Evolutionary conservation across 495 filamentous ascomycete genomes (phyloP).

Genomic region (Tetracladium setigerum): DNA sequence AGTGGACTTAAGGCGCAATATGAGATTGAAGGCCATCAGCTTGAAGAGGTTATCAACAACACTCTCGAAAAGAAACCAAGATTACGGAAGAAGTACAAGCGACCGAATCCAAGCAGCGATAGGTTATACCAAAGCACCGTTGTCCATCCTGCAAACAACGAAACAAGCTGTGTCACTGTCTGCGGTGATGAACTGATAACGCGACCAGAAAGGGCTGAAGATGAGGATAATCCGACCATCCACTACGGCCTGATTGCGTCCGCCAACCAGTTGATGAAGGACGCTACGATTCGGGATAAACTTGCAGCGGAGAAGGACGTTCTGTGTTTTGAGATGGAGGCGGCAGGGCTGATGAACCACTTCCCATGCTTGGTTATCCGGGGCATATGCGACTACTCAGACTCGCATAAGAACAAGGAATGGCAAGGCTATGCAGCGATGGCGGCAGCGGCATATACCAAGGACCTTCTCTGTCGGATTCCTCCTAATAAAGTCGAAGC

Average conservation of each 20-base stretch:
- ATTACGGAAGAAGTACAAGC: slow-evolving; percentile 20
- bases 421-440: slow-evolving; percentile 36
- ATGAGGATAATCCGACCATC: slow-evolving; percentile 24
- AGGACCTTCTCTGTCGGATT: slow-evolving; percentile 24
- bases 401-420: slow-evolving; percentile 34
- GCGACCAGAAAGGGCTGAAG: slow-evolving; percentile 20
- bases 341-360: slow-evolving; percentile 33
- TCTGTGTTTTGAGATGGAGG: slow-evolving; percentile 42
- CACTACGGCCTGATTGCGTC: slow-evolving; percentile 28
- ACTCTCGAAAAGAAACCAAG: slow-evolving; percentile 17
- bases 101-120: slow-evolving; percentile 26
- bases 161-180: slow-evolving; percentile 15
- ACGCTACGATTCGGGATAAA: slow-evolving; percentile 10
- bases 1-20: slow-evolving; percentile 16
- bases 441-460: slow-evolving; percentile 24
- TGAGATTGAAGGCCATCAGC: slow-evolving; percentile 8
- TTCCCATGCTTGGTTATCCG: slow-evolving; percentile 31
- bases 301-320: slow-evolving; percentile 14
- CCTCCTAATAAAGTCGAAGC: slow-evolving; percentile 24
- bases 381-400: slow-evolving; percentile 35
- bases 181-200: slow-evolving; percentile 24
- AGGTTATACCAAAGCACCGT: slow-evolving; percentile 26
- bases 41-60: slow-evolving; percentile 19
- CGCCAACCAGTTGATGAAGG: slow-evolving; percentile 19
- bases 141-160: slow-evolving; percentile 19